Evolutionary conservation across 768 basidiomycete genomes (phyloP).

Genomic region (Sporobolomyces roseus): DNA sequence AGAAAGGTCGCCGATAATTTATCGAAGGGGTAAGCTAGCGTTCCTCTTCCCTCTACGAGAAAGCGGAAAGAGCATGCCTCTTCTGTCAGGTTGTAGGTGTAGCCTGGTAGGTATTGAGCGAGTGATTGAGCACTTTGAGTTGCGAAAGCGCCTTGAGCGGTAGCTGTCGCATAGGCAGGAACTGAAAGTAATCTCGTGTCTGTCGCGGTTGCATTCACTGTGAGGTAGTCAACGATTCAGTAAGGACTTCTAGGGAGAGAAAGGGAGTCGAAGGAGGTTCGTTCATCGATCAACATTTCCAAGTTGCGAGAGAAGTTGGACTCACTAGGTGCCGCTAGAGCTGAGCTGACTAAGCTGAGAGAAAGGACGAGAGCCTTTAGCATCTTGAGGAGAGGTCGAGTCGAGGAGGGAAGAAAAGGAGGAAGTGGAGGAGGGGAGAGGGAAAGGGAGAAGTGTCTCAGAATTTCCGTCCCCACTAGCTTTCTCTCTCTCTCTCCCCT

Average conservation of each 20-base stretch:
- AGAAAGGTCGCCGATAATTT: constrained; percentile 5
- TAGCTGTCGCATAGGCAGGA: constrained; percentile 11
- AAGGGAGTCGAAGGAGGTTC: no score
- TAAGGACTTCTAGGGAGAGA: no score
- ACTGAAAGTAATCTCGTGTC: background rate
- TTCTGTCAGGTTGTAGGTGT: constrained; percentile 30
- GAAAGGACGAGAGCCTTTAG: no score
- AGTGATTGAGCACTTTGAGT: background rate
- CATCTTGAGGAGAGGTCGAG: background rate
- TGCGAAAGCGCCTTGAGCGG: background rate
- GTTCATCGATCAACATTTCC: no score
- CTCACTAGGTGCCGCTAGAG: no score
- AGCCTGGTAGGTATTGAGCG: constrained; percentile 12
- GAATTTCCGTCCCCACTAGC: no score
- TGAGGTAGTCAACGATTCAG: background rate
- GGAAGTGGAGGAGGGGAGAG: no score
- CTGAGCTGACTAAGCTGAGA: no score
- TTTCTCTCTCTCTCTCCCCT: no score
- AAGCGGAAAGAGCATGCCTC: constrained; percentile 9
- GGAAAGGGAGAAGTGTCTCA: no score
- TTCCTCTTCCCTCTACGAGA: background rate
- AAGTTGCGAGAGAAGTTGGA: no score
- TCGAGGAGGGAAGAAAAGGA: background rate
- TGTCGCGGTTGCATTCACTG: constrained; percentile 10
- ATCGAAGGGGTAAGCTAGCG: no score